Base-by-base conservation (phyloP, 768 basidiomycete species). In the Dictyophora rubrovolvata region DNA sequence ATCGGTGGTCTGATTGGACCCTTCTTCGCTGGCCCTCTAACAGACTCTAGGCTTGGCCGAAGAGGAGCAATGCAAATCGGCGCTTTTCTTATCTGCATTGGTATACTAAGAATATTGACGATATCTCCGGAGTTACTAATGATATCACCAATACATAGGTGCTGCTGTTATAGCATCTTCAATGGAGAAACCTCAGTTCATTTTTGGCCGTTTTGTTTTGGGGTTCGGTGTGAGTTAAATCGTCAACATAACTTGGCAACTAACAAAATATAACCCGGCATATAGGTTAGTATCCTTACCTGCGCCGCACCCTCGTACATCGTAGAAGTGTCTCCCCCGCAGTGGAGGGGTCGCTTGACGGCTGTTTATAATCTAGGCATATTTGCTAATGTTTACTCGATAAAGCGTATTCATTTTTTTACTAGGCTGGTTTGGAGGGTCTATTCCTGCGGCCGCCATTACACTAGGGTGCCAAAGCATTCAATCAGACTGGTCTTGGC, bases 251-350 rank as follows among this genome's bases (percentile, higher is more conserved):
- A 36, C 17, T 55, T 11, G n/a, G n/a, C 7, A 36, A 42, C 17
- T 9, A 54, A 34, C 14, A 34, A 21, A 23, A 42, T 55, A 14
- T 36, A 34, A 46, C n/a, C 2, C 14, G 35, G 9, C 33, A 22
- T 16, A 18, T 51, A 34, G 22, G 21, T 34, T 10, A 34, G 46
- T 48, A 68, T 71, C 62, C 66, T 72, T 64, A 69, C 69, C 11
- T 62, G 60, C 48, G 66, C 65, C 54, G 67, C 71, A 1, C 69
- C 67, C 5, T 68, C 77, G 16, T 83, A 82, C 65, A 76, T 77
- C 9, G 76, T 78, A 18, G 83, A 84, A 67, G 79, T 83, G 67
- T 77, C 79, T 12, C 83, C 83, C 49, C 79, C 80, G 17, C 78
- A 79, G 70, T 81, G 78, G 79, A 72, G 79, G 62, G 79, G 77